Evolutionary conservation across 306 rosid genomes (phyloP).

Genomic region (Vigna trinervia): DNA sequence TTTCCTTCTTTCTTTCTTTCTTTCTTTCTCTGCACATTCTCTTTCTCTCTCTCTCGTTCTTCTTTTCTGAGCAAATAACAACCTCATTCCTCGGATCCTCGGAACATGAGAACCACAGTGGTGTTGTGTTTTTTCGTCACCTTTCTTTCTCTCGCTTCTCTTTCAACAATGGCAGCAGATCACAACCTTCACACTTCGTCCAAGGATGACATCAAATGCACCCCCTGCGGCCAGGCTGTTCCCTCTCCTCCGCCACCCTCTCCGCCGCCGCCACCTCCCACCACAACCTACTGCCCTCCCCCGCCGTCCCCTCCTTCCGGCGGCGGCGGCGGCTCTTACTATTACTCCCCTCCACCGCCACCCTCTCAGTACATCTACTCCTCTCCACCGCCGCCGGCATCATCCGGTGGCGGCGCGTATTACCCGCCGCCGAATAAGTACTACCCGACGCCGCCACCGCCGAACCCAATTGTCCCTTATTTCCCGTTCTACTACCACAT

Average conservation of each 20-base stretch:
- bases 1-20: neutral
- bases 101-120: constrained; percentile 46
- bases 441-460: constrained; percentile 84
- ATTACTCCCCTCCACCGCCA: constrained; percentile 73
- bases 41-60: neutral
- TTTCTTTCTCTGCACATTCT: neutral
- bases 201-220: constrained; percentile 82
- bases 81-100: constrained; percentile 23
- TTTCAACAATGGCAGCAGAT: constrained; percentile 47
- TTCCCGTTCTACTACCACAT: constrained; percentile 80
- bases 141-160: neutral
- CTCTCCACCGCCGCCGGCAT: constrained; percentile 48
- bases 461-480: constrained; percentile 94
- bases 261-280: constrained; percentile 50
- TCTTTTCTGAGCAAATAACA: constrained; percentile 33
- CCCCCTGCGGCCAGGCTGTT: constrained; percentile 65
- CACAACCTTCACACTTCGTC: constrained; percentile 33
- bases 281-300: constrained; percentile 61
- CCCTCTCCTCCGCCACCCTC: constrained; percentile 67
- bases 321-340: constrained; percentile 41
- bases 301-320: constrained; percentile 62
- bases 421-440: constrained; percentile 65
- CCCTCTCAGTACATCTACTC: constrained; percentile 55
- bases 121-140: neutral
- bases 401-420: constrained; percentile 46